A percentile compares a stretch with the other conserved stretches of the same genome.
Evolutionary conservation across 225 moss, liverwort and hornwort genomes (phyloP).

Genomic region (Ulota crispa): DNA sequence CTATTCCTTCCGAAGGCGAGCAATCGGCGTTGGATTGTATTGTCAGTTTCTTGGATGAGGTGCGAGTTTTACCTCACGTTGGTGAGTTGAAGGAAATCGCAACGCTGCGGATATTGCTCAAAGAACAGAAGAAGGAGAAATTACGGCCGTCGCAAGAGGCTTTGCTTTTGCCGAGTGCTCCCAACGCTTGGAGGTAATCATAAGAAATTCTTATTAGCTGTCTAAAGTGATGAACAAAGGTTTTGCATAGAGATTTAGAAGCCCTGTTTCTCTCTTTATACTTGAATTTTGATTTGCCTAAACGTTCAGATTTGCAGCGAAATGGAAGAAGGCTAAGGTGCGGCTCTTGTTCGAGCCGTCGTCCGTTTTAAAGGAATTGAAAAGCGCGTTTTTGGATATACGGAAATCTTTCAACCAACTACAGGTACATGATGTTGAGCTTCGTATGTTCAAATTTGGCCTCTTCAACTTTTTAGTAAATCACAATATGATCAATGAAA

Average conservation of each 20-base stretch:
- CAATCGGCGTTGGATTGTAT: slow-evolving; percentile 11
- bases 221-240: not conserved
- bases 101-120: slow-evolving; percentile 14
- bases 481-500: not conserved
- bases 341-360: slow-evolving; percentile 32
- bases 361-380: slow-evolving; percentile 10
- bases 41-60: not conserved
- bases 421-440: slow-evolving; percentile 20
- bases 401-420: slow-evolving; percentile 5
- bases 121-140: slow-evolving; percentile 14
- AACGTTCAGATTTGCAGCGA: slow-evolving; percentile 16
- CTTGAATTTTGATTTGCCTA: not conserved
- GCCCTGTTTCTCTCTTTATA: not conserved
- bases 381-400: slow-evolving; percentile 1
- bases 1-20: slow-evolving; percentile 19
- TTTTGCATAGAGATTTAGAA: not conserved
- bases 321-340: slow-evolving; percentile 26
- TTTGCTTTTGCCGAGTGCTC: slow-evolving; percentile 19
- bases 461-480: not conserved
- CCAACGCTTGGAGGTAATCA: slow-evolving; percentile 15
- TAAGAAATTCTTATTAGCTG: not conserved
- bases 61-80: slow-evolving; percentile 24
- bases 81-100: not conserved
- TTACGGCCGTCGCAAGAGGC: slow-evolving; percentile 13
- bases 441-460: not conserved